A percentile compares a stretch with the other conserved stretches of the same genome.
These are phyloP conservation scores for Tubosaeta brunneosetosa DNA, from an alignment of 768 basidiomycete species.

Conservation along the genomic window DNA sequence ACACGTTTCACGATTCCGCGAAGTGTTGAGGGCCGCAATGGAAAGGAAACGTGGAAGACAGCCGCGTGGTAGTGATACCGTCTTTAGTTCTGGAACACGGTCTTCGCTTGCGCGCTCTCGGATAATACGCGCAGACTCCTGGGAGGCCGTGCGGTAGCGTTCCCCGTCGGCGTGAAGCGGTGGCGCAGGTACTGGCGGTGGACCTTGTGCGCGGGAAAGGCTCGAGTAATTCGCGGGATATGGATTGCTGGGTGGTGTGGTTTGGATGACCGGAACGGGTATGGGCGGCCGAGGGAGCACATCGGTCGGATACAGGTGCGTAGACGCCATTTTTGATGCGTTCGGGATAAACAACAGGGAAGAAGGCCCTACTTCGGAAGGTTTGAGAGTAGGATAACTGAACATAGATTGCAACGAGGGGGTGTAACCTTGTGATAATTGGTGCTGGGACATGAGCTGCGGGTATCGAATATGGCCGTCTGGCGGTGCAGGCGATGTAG, in stretches of 20 bases:
- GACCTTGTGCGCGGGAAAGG: constrained; percentile 24
- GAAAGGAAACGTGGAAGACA: constrained; percentile 72
- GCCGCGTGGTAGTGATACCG: constrained; percentile 64
- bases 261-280: constrained; percentile 14
- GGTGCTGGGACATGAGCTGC: constrained; percentile 74
- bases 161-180: constrained; percentile 23
- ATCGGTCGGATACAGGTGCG: constrained; percentile 30
- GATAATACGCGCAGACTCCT: constrained; percentile 32
- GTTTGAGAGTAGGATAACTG: constrained; percentile 31
- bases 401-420: constrained; percentile 81
- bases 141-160: constrained; percentile 31
- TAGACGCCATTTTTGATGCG: constrained; percentile 20
- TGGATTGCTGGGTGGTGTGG: constrained; percentile 8
- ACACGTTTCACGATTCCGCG: constrained; percentile 79
- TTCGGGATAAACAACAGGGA: constrained; percentile 45
- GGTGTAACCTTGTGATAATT: constrained; percentile 70
- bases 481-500: constrained; percentile 58
- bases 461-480: constrained; percentile 54
- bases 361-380: constrained; percentile 32
- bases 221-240: constrained; percentile 23
- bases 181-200: constrained; percentile 22
- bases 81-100: constrained; percentile 46
- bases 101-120: constrained; percentile 31
- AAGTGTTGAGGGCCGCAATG: constrained; percentile 76
- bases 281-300: constrained; percentile 34